Evolutionary conservation across 192 early-diverging fungal species (phyloP).

Genomic region (Rhizophagus sp.): DNA sequence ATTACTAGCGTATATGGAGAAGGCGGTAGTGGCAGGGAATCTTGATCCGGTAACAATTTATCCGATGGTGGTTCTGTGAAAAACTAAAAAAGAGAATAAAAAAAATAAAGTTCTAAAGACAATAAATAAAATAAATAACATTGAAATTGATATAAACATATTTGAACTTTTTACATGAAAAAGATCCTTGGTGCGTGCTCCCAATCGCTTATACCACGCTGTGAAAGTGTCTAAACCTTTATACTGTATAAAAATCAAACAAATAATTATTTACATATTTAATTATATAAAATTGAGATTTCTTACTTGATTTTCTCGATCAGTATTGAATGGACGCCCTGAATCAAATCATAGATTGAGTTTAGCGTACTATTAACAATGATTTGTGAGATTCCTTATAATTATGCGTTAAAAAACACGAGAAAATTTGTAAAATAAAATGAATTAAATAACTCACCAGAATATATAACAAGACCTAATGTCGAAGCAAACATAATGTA

Average conservation of each 20-base stretch:
- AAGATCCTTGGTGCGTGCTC: constrained; percentile 24
- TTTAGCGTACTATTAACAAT: not conserved
- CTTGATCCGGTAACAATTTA: constrained; percentile 89
- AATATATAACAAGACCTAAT: not conserved
- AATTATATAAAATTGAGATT: not conserved
- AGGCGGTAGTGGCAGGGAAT: constrained; percentile 77
- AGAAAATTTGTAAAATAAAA: not conserved
- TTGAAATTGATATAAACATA: not conserved
- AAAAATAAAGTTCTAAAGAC: not conserved
- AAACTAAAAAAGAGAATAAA: constrained; percentile 7
- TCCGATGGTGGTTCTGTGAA: constrained; percentile 73
- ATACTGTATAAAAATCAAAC: not conserved
- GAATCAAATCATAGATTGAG: not conserved
- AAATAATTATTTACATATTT: not conserved
- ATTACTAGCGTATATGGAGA: constrained; percentile 92
- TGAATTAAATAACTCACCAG: not conserved
- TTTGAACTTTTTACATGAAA: constrained; percentile 1
- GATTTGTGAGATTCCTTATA: not conserved
- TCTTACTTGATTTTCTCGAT: constrained; percentile 27
- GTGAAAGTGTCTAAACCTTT: constrained; percentile 13
- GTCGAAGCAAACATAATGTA: too few species aligned
- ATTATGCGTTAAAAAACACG: not conserved
- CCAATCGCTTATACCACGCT: constrained; percentile 20
- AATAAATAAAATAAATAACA: not conserved
- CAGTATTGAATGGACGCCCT: constrained; percentile 25